These are phyloP conservation scores for Quercus agrifolia DNA, from an alignment of 306 rosid species.

Conservation along the genomic window DNA sequence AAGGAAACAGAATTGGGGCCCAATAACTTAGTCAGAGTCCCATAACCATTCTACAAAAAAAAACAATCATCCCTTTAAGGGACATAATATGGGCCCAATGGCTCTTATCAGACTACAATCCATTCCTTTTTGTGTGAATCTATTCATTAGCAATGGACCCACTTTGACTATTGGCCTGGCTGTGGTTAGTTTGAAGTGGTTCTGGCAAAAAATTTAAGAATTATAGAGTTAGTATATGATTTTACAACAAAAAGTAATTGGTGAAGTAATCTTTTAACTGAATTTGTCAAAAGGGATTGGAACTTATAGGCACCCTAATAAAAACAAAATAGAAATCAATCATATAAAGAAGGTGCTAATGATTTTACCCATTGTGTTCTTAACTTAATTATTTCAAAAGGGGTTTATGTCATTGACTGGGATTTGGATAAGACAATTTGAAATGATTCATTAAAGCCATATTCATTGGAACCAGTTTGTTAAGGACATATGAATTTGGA, in stretches of 20 bases:
- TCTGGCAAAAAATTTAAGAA: background rate
- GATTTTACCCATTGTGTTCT: conserved; percentile 14
- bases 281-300: background rate
- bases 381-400: too few species aligned
- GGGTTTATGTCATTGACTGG: too few species aligned
- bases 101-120: conserved; percentile 21
- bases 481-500: conserved; percentile 16
- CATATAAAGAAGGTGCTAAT: conserved; percentile 16
- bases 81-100: conserved; percentile 22
- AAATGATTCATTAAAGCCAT: conserved; percentile 25
- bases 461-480: conserved; percentile 15
- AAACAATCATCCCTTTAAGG: conserved; percentile 13
- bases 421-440: conserved; percentile 1
- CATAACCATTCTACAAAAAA: background rate
- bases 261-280: conserved; percentile 8
- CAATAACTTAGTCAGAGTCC: conserved; percentile 13
- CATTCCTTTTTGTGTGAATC: conserved; percentile 13
- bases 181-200: background rate
- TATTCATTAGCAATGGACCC: conserved; percentile 29
- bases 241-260: conserved; percentile 7
- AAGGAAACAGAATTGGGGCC: conserved; percentile 7
- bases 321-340: conserved; percentile 8
- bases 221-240: background rate
- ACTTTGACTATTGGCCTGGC: conserved; percentile 41
- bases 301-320: background rate